These are phyloP conservation scores for Porcisia hertigi DNA, from an alignment of 208 protist species.

Conservation along the genomic window DNA sequence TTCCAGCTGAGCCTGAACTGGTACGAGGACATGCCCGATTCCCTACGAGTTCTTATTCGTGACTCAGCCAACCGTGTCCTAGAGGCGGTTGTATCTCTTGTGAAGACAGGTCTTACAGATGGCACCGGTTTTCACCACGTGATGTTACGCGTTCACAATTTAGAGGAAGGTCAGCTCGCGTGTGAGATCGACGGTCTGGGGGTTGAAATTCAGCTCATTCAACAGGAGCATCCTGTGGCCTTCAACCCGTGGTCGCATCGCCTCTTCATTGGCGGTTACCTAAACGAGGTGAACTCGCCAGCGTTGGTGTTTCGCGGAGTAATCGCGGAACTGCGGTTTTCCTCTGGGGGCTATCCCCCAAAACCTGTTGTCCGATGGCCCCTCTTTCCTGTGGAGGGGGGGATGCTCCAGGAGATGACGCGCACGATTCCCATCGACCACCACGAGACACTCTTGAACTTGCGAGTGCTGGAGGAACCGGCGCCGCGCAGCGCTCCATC, in stretches of 20 bases:
- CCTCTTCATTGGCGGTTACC: conserved; percentile 79
- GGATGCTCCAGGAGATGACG: conserved; percentile 67
- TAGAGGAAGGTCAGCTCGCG: conserved; percentile 76
- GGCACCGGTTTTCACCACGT: conserved; percentile 75
- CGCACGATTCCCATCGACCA: conserved; percentile 74
- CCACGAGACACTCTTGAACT: conserved; percentile 69
- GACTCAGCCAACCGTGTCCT: conserved; percentile 88
- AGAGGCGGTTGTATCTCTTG: conserved; percentile 66
- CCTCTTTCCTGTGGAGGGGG: conserved; percentile 54
- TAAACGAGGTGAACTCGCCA: conserved; percentile 72
- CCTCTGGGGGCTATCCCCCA: conserved; percentile 41
- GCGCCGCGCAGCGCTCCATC: conserved; percentile 58
- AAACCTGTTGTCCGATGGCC: conserved; percentile 74
- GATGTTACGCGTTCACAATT: conserved; percentile 68
- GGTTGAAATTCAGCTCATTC: conserved; percentile 62
- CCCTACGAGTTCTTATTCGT: conserved; percentile 69
- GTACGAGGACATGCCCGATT: conserved; percentile 73
- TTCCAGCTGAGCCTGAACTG: conserved; percentile 83
- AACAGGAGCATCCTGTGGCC: conserved; percentile 86
- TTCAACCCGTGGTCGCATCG: conserved; percentile 90
- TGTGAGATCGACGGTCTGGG: conserved; percentile 69
- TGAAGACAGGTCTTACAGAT: conserved; percentile 12
- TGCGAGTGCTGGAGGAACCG: conserved; percentile 50
- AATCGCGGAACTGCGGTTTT: conserved; percentile 85
- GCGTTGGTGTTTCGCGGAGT: conserved; percentile 64